A percentile compares a stretch with the other conserved stretches of the same genome.
Conservation (phyloP, 2,329 filamentous ascomycete genomes). For the Colletotrichum theobromicola region DNA sequence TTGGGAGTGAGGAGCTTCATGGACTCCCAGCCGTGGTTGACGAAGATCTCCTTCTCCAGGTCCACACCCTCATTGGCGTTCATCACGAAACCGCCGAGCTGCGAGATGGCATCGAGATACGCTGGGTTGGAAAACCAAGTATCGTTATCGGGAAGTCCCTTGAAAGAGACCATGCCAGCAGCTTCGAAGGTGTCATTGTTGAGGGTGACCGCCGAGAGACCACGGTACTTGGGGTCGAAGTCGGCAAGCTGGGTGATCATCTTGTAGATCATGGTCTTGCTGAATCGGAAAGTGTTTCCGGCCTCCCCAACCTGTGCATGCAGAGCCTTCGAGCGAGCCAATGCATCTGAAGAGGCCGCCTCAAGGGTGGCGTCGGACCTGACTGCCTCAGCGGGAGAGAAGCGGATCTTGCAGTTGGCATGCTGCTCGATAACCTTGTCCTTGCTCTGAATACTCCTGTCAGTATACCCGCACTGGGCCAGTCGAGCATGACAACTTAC, state of each 20-base stretch:
- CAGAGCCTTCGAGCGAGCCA: neutral
- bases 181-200: neutral
- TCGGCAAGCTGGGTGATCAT: slow-evolving; percentile 62
- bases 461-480: slow-evolving; percentile 47
- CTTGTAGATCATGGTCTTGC: slow-evolving; percentile 80
- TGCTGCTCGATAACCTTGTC: slow-evolving; percentile 58
- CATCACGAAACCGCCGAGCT: slow-evolving; percentile 56
- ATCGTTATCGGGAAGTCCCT: neutral
- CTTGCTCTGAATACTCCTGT: slow-evolving; percentile 62
- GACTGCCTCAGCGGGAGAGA: neutral
- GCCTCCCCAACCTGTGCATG: neutral
- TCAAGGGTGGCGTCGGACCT: neutral
- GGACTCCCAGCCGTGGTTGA: slow-evolving; percentile 64
- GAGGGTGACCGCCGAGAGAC: slow-evolving; percentile 46
- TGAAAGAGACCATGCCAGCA: neutral
- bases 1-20: slow-evolving; percentile 52
- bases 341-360: neutral
- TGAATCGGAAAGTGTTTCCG: slow-evolving; percentile 73
- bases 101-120: neutral
- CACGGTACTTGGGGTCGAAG: slow-evolving; percentile 56
- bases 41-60: slow-evolving; percentile 58
- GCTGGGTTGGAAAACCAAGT: neutral
- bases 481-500: neutral
- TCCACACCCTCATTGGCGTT: slow-evolving; percentile 63
- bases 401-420: neutral